Evolutionary conservation across 2,329 filamentous ascomycete species (phyloP), one percentile per base, ranked within the genome.

Genomic region (Microdochium nivale): DNA sequence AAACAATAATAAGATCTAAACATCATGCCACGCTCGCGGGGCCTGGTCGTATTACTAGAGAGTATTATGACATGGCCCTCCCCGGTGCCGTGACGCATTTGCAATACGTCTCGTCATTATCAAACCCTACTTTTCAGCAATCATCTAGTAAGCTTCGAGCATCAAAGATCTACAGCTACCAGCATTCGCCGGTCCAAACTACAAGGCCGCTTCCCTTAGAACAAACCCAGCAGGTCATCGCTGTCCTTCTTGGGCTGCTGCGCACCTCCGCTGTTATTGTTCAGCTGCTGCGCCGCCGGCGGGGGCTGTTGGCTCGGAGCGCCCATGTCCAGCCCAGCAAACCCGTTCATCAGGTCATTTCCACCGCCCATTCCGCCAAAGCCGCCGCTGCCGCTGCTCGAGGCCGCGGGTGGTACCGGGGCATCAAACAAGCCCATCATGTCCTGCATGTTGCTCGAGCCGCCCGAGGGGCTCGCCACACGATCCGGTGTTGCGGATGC

Each of bases 291-390:
- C 11, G 75, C 73, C 3, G 86, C 75, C 16, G 86, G 84, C 14
- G 86, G 84, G 30, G 86, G 78, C 19, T 87, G 82, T 58, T 84
- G 80, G 56, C 75, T 80, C 16, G 73, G 70, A 40, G 80, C 82
- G 47, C 83, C 80, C 63, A 99, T 74, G 70, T 89, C 84, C 71
- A 99, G 75, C 3, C 83, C 83, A 25, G 84, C 88, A 64, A 99
- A 95, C 1, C 91, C 91, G 63, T 90, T 90, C 76, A 96, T 86
- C 62, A 99, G 73, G 68, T 97, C 91, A 58, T 88, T 88, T 76
- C 96, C 80, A 51, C 84, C 88, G 67, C 27, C 11, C 27, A 30
- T 30, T 11, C 27, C 27, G 11, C 78, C 78, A 61, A 70, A 51
- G 55, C 60, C 30, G 51, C 65, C 60, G 52, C 68, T 61, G 71